These are phyloP conservation scores for Epichloe aotearoae DNA, from an alignment of 2,329 filamentous ascomycete species.

Conservation along the genomic window DNA sequence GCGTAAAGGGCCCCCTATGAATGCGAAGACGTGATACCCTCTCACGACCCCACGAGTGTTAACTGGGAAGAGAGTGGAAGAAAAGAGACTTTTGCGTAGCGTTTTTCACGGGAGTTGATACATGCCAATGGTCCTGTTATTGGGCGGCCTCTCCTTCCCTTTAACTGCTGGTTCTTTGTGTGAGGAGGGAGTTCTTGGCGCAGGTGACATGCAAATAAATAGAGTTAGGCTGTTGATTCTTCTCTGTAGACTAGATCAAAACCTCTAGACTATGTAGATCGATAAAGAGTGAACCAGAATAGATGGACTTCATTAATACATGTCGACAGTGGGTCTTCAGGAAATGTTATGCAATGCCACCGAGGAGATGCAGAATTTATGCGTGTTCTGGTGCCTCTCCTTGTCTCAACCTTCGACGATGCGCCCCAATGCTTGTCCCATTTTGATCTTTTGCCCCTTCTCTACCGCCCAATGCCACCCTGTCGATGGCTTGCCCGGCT, in stretches of 20 bases:
- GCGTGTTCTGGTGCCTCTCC: background rate
- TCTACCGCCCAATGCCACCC: constrained; percentile 82
- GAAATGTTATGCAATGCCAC: background rate
- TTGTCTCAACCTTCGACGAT: constrained; percentile 40
- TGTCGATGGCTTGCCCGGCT: constrained; percentile 39
- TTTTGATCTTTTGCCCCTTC: constrained; percentile 76
- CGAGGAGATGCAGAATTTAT: background rate
- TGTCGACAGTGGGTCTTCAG: background rate
- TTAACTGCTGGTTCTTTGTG: too few species aligned
- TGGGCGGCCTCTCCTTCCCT: background rate
- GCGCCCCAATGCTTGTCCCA: constrained; percentile 74
- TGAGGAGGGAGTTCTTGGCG: background rate
- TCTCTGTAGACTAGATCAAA: background rate
- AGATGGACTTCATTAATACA: background rate
- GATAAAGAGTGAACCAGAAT: background rate
- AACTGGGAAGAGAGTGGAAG: background rate
- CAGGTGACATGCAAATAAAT: background rate
- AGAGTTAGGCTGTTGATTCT: too few species aligned
- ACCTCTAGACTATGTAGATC: background rate
- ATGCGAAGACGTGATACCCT: background rate
- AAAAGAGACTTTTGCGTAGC: background rate
- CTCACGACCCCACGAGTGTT: background rate
- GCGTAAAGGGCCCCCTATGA: constrained; percentile 17
- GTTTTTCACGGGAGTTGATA: constrained; percentile 4
- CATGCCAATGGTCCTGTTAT: background rate